Conservation (phyloP, 2,329 filamentous ascomycete species). For the Metarhizium album region DNA sequence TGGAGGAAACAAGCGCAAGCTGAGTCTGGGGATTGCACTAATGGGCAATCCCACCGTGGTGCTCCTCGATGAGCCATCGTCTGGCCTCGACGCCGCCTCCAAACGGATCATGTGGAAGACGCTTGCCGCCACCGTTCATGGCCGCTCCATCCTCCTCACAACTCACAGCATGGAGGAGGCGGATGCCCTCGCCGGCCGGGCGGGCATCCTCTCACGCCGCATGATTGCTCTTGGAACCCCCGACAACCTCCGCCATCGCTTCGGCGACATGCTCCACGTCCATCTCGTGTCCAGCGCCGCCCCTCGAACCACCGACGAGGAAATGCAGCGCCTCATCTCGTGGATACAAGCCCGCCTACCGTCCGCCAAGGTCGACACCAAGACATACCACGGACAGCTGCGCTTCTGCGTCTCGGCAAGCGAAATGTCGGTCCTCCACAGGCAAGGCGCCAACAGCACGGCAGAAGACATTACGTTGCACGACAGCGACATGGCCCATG, state of each 20-base stretch:
- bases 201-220: conserved; percentile 72
- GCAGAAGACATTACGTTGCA: not conserved
- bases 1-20: conserved; percentile 88
- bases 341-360: conserved; percentile 57
- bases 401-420: conserved; percentile 64
- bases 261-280: conserved; percentile 70
- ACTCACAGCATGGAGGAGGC: conserved; percentile 96
- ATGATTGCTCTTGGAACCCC: conserved; percentile 80
- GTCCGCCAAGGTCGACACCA: conserved; percentile 56
- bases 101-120: conserved; percentile 94
- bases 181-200: conserved; percentile 72
- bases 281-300: conserved; percentile 69
- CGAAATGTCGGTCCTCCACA: conserved; percentile 21
- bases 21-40: conserved; percentile 78
- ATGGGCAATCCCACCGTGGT: conserved; percentile 87
- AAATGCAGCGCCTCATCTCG: conserved; percentile 53
- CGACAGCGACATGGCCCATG: conserved; percentile 10
- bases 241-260: conserved; percentile 59
- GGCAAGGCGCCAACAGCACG: not conserved
- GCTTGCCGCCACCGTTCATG: conserved; percentile 59
- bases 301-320: conserved; percentile 57
- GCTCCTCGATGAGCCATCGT: conserved; percentile 79
- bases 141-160: conserved; percentile 75
- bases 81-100: conserved; percentile 79
- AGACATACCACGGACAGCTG: conserved; percentile 76